Evolutionary conservation across 768 basidiomycete species (phyloP).

Genomic region (Boletus patriciae): DNA sequence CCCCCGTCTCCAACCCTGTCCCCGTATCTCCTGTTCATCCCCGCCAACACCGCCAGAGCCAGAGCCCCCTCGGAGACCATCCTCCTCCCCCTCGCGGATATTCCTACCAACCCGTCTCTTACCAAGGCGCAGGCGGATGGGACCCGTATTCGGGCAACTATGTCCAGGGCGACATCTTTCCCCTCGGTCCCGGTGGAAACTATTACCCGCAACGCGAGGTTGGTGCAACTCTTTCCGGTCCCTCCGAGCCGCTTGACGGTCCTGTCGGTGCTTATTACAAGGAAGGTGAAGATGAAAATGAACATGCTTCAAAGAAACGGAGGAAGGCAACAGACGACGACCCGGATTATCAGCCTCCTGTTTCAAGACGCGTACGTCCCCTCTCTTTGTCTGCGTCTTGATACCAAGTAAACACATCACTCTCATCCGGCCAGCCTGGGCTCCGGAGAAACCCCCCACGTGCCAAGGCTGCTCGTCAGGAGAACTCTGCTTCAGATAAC

Average conservation of each 20-base stretch:
- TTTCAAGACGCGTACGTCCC: conserved; percentile 53
- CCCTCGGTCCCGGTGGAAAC: conserved; percentile 38
- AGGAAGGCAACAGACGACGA: conserved; percentile 49
- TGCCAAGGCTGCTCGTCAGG: conserved; percentile 35
- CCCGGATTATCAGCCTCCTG: conserved; percentile 52
- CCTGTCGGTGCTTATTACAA: conserved; percentile 30
- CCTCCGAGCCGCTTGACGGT: conserved; percentile 21
- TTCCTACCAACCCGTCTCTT: conserved; percentile 39
- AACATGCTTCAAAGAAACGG: conserved; percentile 47
- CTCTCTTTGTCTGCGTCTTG: not conserved
- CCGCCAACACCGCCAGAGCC: conserved; percentile 29
- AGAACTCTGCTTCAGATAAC: conserved; percentile 27
- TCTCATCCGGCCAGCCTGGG: conserved; percentile 28
- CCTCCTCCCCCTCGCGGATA: conserved; percentile 35
- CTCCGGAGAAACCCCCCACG: conserved; percentile 47
- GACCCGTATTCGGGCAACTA: conserved; percentile 39
- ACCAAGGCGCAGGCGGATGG: conserved; percentile 43
- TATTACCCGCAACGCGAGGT: conserved; percentile 35
- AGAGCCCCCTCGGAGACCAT: conserved; percentile 30
- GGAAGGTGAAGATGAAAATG: conserved; percentile 32
- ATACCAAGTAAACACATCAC: not conserved
- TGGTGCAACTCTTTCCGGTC: conserved; percentile 9
- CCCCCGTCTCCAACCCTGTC: conserved; percentile 19
- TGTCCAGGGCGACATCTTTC: conserved; percentile 39
- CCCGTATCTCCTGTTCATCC: conserved; percentile 22